These are phyloP conservation scores for Trichosporon ovoides DNA, from an alignment of 1,284 basidiomycete genomes.

Conservation along the genomic window DNA sequence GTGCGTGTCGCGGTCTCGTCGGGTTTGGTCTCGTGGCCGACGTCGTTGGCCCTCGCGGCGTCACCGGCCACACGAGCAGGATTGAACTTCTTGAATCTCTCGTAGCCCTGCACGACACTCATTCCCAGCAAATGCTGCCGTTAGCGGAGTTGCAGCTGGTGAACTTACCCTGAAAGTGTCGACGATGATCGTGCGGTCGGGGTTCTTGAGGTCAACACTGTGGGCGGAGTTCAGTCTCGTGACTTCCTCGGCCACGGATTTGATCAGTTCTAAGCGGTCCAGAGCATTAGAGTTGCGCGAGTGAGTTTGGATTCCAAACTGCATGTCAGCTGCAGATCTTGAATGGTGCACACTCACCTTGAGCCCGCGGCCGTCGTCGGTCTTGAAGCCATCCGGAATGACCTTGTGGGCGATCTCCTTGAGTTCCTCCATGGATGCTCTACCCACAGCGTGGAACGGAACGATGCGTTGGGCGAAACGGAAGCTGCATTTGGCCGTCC, in stretches of 20 bases:
- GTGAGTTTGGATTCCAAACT: slow-evolving; percentile 38
- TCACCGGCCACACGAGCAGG: slow-evolving; percentile 20
- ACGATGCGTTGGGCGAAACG: slow-evolving; percentile 36
- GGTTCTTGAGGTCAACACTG: slow-evolving; percentile 38
- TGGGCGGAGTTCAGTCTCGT: slow-evolving; percentile 28
- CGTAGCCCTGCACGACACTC: slow-evolving; percentile 36
- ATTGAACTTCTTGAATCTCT: slow-evolving; percentile 39
- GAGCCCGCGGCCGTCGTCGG: slow-evolving; percentile 7
- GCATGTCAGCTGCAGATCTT: background rate
- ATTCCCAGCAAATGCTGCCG: slow-evolving; percentile 34
- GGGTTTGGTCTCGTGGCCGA: background rate
- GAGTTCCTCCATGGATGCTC: slow-evolving; percentile 29
- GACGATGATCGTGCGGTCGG: slow-evolving; percentile 37
- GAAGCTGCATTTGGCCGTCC: slow-evolving; percentile 31
- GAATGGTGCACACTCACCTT: slow-evolving; percentile 6
- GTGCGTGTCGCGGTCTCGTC: background rate
- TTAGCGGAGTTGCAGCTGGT: background rate
- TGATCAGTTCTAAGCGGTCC: slow-evolving; percentile 41
- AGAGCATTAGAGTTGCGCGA: slow-evolving; percentile 34
- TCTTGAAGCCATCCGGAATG: slow-evolving; percentile 11
- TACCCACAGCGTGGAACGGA: slow-evolving; percentile 27
- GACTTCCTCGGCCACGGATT: slow-evolving; percentile 36
- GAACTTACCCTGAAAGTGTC: slow-evolving; percentile 38
- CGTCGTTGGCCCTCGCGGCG: slow-evolving; percentile 15
- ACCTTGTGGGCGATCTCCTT: slow-evolving; percentile 19